Evolutionary conservation across 208 protist species (phyloP), one percentile per base, ranked within the genome.

Genomic region (Porcisia hertigi): DNA sequence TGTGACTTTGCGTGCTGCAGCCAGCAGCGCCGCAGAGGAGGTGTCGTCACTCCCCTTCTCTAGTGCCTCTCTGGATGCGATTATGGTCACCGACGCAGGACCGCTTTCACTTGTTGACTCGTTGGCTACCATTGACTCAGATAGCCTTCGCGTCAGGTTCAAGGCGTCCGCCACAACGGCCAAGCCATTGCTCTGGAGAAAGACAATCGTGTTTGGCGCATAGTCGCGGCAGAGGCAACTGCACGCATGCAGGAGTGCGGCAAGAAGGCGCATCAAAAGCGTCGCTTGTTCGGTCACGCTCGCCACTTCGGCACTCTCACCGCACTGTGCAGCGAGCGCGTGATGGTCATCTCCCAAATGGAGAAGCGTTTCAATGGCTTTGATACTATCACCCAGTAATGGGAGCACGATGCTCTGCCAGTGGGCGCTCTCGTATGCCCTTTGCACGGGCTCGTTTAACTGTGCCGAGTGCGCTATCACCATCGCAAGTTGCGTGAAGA

Each of bases 151-250:
- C 2, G 76, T 79, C 3, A 84, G 71, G 16, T 57, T 60, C 30
- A 88, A 69, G 1, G 73, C 18, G 0, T 75, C 65, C 14, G 71
- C 60, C 16, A 89, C 20, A 34, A 79, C 75, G 1, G 77, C 74
- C 5, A 90, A 52, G 8, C 90, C 90, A 8, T 71, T 81, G n/a
- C 80, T 63, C 65, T 75, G 74, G 41, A 81, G 23, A 62, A 94
- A 91, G 16, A 75, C 63, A 69, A 82, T 53, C 3, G 83, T 87
- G 78, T 92, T 92, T 1, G 74, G 59, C 6, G 63, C 41, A 64
- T 76, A 86, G n/a, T 88, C 82, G 54, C 90, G 90, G 73, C 90
- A 92, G 45, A 94, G 72, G 75, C 86, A 92, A 71, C 90, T 92
- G 75, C 88, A 92, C 12, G 83, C 85, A 72, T 92, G 84, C 71